phyloP scores from a whole-genome alignment of 495 filamentous ascomycete species.

The Parmelia sp. region DNA sequence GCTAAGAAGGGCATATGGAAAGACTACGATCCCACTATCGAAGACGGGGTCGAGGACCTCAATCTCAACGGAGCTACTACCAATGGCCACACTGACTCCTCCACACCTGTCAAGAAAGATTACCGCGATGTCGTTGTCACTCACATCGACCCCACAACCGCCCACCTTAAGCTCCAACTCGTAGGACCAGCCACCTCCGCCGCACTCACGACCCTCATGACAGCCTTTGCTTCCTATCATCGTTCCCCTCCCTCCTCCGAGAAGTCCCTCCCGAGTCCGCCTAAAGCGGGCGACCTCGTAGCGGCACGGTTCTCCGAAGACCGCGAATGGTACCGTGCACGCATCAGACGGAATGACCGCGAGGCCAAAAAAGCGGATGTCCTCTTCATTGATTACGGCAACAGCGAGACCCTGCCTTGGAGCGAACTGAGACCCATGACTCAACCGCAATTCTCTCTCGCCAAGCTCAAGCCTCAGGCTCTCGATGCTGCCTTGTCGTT shows the following conservation, averaged over 20 bases:
- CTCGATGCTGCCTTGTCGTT: constrained; percentile 82
- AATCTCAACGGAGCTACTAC: constrained; percentile 33
- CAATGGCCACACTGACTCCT: constrained; percentile 43
- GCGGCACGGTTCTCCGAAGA: constrained; percentile 84
- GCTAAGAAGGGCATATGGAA: constrained; percentile 83
- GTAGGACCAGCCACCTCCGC: constrained; percentile 68
- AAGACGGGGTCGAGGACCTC: constrained; percentile 48
- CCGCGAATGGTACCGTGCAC: constrained; percentile 88
- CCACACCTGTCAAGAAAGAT: constrained; percentile 61
- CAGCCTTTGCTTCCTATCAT: constrained; percentile 81
- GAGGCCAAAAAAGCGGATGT: constrained; percentile 81
- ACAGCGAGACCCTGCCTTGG: constrained; percentile 83
- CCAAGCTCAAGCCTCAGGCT: constrained; percentile 81
- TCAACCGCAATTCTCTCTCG: constrained; percentile 66
- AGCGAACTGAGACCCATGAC: constrained; percentile 68
- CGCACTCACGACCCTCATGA: constrained; percentile 79
- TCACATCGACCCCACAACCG: constrained; percentile 66
- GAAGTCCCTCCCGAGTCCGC: constrained; percentile 61
- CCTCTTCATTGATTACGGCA: constrained; percentile 93
- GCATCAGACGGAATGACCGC: constrained; percentile 86
- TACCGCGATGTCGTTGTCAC: constrained; percentile 92
- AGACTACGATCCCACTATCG: constrained; percentile 84
- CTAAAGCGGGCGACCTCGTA: constrained; percentile 86
- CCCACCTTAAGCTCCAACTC: constrained; percentile 79
- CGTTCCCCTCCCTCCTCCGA: constrained; percentile 63